Conservation (phyloP, 1,284 basidiomycete genomes). For the Trametes sp. region DNA sequence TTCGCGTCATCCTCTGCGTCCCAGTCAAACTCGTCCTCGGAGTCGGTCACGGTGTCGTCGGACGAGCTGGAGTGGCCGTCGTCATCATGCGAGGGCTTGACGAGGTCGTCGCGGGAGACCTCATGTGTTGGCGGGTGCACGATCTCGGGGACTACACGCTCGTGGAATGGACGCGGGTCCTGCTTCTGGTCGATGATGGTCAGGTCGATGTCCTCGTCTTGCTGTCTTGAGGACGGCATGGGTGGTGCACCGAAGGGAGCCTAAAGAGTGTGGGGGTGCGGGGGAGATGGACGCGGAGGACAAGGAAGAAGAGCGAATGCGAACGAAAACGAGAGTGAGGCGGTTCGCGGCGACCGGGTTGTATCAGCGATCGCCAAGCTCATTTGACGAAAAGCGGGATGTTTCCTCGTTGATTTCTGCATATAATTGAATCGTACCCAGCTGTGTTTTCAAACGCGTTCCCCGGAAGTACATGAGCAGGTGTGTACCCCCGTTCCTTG, state of each 20-base stretch:
- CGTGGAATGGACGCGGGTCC: conserved; percentile 24
- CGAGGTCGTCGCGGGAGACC: conserved; percentile 34
- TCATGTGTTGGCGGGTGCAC: conserved; percentile 26
- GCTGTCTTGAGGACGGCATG: conserved; percentile 25
- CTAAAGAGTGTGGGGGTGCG: conserved; percentile 17
- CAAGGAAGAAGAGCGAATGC: neutral
- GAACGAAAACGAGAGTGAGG: neutral
- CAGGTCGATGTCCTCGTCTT: conserved; percentile 37
- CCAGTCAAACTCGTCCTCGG: conserved; percentile 80
- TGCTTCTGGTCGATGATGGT: conserved; percentile 28
- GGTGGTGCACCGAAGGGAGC: neutral
- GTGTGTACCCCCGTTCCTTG: conserved; percentile 19
- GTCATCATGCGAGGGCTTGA: conserved; percentile 36
- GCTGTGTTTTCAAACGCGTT: neutral
- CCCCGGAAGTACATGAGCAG: neutral
- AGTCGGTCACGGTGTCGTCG: conserved; percentile 65
- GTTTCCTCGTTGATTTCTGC: neutral
- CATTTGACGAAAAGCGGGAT: too few species aligned
- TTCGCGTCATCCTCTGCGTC: conserved; percentile 59
- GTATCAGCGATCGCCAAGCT: conserved; percentile 15
- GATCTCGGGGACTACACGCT: conserved; percentile 26
- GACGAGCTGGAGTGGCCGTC: conserved; percentile 56
- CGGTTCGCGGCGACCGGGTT: neutral
- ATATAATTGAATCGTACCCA: conserved; percentile 1
- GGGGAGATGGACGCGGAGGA: neutral